Percentiles rank a stretch among this genome's conserved stretches.
These are phyloP conservation scores for Vanrija humicola DNA, from an alignment of 1,284 basidiomycete genomes.

Conservation along the genomic window DNA sequence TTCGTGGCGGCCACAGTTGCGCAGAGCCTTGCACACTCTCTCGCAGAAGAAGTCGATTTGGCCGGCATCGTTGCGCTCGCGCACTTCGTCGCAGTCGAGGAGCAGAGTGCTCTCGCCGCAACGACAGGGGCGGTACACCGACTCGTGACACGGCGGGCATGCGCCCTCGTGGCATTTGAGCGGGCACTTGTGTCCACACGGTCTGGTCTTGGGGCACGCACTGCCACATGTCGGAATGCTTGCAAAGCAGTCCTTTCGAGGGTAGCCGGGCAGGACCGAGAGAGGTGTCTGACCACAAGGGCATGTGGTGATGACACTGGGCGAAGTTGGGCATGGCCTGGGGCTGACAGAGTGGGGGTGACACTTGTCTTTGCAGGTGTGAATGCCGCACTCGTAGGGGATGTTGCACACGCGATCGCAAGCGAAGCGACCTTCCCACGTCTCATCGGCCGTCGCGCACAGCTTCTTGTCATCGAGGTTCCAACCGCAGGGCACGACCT, in stretches of 20 bases:
- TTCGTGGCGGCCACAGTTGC: constrained; percentile 73
- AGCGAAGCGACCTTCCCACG: constrained; percentile 66
- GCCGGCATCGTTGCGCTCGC: constrained; percentile 41
- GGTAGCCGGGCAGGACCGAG: constrained; percentile 36
- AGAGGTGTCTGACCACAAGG: constrained; percentile 72
- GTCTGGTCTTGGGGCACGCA: constrained; percentile 62
- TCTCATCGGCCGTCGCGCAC: constrained; percentile 33
- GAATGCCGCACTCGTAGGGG: constrained; percentile 69
- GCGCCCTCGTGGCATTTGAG: constrained; percentile 53
- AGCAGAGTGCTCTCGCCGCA: constrained; percentile 66
- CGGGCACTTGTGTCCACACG: constrained; percentile 67
- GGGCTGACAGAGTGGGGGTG: constrained; percentile 65
- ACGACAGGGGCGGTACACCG: constrained; percentile 68
- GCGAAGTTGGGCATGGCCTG: constrained; percentile 68
- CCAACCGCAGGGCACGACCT: constrained; percentile 63
- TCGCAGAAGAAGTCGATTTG: constrained; percentile 68
- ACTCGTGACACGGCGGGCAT: constrained; percentile 70
- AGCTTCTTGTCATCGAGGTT: constrained; percentile 43
- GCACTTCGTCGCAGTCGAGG: constrained; percentile 51
- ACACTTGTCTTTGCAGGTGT: constrained; percentile 61
- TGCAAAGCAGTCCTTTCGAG: constrained; percentile 63
- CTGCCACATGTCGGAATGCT: constrained; percentile 73
- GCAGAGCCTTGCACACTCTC: constrained; percentile 65
- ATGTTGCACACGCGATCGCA: constrained; percentile 65
- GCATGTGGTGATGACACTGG: constrained; percentile 64